phyloP scores from a whole-genome alignment of 2,329 filamentous ascomycete genomes.

The Venturia carpophila region DNA sequence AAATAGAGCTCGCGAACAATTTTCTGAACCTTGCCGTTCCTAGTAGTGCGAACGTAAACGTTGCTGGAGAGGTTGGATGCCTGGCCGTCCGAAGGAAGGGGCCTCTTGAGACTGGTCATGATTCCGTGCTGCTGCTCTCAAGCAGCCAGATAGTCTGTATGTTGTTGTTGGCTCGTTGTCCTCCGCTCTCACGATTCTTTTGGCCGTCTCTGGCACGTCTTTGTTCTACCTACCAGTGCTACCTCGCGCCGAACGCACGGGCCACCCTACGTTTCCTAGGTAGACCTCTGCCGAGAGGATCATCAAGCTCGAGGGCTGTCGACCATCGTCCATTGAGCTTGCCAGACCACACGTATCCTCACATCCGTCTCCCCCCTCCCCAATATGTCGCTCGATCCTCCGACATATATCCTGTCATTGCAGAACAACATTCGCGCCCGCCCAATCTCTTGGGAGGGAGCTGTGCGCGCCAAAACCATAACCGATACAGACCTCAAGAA shows the following conservation, averaged over 20 bases:
- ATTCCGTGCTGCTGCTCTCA: neutral
- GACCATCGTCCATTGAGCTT: slow-evolving; percentile 15
- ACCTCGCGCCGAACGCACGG: neutral
- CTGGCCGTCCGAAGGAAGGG: slow-evolving; percentile 44
- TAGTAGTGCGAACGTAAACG: slow-evolving; percentile 88
- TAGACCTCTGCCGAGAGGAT: neutral
- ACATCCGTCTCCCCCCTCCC: neutral
- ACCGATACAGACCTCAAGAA: slow-evolving; percentile 89
- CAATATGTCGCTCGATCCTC: slow-evolving; percentile 82
- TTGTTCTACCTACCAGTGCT: too few relatives aligned
- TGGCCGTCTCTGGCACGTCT: neutral
- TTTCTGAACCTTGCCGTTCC: slow-evolving; percentile 96
- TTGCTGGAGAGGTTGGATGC: slow-evolving; percentile 84
- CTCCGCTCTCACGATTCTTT: neutral
- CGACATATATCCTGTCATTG: slow-evolving; percentile 77
- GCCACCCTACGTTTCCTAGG: neutral
- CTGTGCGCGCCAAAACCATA: slow-evolving; percentile 85
- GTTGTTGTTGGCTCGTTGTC: neutral
- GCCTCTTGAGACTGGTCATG: slow-evolving; percentile 59
- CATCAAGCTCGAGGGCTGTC: slow-evolving; percentile 16
- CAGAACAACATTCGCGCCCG: slow-evolving; percentile 96
- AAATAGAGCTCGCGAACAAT: slow-evolving; percentile 96
- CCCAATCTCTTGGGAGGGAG: slow-evolving; percentile 96
- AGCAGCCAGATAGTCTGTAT: neutral
- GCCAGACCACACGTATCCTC: neutral